Evolutionary conservation across 106 monocot species (phyloP).

Genomic region (Hemerocallis citrina): DNA sequence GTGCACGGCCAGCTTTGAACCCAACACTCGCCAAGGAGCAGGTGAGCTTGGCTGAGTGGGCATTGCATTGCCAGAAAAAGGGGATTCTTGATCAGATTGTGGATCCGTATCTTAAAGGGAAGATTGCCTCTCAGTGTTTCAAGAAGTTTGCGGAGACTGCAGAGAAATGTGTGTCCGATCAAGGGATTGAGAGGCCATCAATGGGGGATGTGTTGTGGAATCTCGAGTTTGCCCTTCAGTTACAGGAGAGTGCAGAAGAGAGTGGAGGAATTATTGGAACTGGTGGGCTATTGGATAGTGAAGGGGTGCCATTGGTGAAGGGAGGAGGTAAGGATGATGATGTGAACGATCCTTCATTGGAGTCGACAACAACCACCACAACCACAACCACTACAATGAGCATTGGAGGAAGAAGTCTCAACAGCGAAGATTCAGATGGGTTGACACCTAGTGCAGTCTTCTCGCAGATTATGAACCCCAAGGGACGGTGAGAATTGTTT

Average conservation of each 20-base stretch:
- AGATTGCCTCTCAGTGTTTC: slow-evolving; percentile 39
- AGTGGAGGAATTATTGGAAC: slow-evolving; percentile 8
- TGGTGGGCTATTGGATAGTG: slow-evolving; percentile 13
- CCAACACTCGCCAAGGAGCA: slow-evolving; percentile 43
- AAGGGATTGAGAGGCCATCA: slow-evolving; percentile 43
- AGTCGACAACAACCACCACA: slow-evolving; percentile 12
- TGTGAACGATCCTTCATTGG: slow-evolving; percentile 10
- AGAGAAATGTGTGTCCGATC: slow-evolving; percentile 49
- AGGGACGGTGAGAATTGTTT: slow-evolving; percentile 31
- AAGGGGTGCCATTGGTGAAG: slow-evolving; percentile 13
- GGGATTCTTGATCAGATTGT: slow-evolving; percentile 44
- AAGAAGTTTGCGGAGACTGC: slow-evolving; percentile 56
- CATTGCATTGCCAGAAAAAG: slow-evolving; percentile 25
- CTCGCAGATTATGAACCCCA: slow-evolving; percentile 71
- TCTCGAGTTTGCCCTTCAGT: slow-evolving; percentile 58
- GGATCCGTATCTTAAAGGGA: slow-evolving; percentile 37
- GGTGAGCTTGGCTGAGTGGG: slow-evolving; percentile 47
- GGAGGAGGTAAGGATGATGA: slow-evolving; percentile 17
- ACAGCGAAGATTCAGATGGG: slow-evolving; percentile 32
- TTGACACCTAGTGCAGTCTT: slow-evolving; percentile 59
- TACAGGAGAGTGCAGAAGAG: slow-evolving; percentile 49
- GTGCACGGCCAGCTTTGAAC: slow-evolving; percentile 29
- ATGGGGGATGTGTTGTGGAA: slow-evolving; percentile 73
- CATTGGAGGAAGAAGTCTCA: slow-evolving; percentile 30
- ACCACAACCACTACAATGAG: slow-evolving; percentile 30